Evolutionary conservation across 192 early-diverging fungal genomes (phyloP), one percentile per base, ranked within the genome.

Genomic region (Umbelopsis isabellina): DNA sequence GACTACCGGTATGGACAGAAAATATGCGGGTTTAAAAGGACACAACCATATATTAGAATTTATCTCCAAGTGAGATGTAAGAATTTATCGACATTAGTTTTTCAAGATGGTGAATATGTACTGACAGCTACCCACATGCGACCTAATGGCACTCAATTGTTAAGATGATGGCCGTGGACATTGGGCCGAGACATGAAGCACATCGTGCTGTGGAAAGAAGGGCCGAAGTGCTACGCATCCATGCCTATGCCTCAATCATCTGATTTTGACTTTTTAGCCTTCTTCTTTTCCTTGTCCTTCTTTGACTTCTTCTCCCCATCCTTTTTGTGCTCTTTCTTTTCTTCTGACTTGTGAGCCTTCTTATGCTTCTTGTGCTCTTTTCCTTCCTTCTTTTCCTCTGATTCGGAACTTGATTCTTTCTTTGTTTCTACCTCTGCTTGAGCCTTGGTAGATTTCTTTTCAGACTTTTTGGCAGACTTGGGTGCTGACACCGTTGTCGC

Each of bases 331-430:
- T 74, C 69, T 53, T 73, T 64, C 64, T 75, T 77, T 21, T 46
- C 49, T 82, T 80, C 44, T 81, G 80, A 55, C 75, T 76, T 49
- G 80, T 82, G 66, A 64, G 50, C 52, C 71, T 72, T 33, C 72
- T 83, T 80, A 77, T 64, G 55, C 55, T 61, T 61, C 30, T 61
- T 61, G 25, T 61, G 55, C 1, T 15, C 69, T 35, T 41, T 47
- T 37, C 20, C 47, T 49, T 20, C 48, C 48, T 46, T 69, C 46
- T 53, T 20, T 52, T 71, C 53, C 9, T 22, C 69, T 46, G 37
- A 51, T 20, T 41, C 50, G 30, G 41, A 20, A 21, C 25, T 51
- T 9, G 21, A 33, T 27, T 52, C 51, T 55, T 71, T 30, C 52
- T 50, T 46, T 21, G 30, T 33, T 23, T 71, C 58, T 11, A 46